Evolutionary conservation across 2,329 filamentous ascomycete species (phyloP), one percentile per base, ranked within the genome.

Genomic region (Claviceps africana): DNA sequence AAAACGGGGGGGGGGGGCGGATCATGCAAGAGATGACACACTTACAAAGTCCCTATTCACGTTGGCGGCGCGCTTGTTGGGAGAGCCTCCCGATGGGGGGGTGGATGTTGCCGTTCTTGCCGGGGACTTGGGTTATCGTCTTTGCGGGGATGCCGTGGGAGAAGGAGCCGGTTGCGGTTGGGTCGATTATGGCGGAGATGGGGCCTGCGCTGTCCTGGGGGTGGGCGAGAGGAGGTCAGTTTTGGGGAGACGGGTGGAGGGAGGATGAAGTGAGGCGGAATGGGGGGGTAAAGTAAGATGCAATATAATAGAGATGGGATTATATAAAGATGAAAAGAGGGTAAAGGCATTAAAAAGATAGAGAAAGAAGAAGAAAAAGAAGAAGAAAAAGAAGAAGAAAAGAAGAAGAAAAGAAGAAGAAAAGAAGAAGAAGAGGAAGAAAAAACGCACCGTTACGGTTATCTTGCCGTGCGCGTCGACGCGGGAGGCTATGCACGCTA

Each of bases 151-250:
- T 56, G 50, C 63, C 64, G 40, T 60, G 48, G 45, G 62, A 57
- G 57, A 68, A 70, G 22, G 56, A 33, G 40, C 67, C 69, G 1
- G 63, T 65, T 35, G 58, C 68, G 1, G 67, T 68, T 13, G 66
- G 48, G 58, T 69, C 70, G 28, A 72, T 55, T 21, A 70, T 62
- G 25, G 68, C 68, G 46, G 63, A 53, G 56, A 69, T 50, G 3
- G 68, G 68, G 9, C 69, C 70, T 13, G 67, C 68, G 48, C 69
- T 69, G 52, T 72, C 53, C 53, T 54, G 30, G 47, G 21, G 4
- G n/a, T 15, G 28, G 21, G 3, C 22, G 17, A 19, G 17, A 28
- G 45, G 2, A 15, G 13, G 3, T 11, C 15, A 15, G 31, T 7
- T 33, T 33, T 33, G 10, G 10, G 2, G 31, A n/a, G n/a, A n/a